Evolutionary conservation across 805 yeast species (phyloP), one percentile per base, ranked within the genome.

Genomic region (Lachancea waltii): DNA sequence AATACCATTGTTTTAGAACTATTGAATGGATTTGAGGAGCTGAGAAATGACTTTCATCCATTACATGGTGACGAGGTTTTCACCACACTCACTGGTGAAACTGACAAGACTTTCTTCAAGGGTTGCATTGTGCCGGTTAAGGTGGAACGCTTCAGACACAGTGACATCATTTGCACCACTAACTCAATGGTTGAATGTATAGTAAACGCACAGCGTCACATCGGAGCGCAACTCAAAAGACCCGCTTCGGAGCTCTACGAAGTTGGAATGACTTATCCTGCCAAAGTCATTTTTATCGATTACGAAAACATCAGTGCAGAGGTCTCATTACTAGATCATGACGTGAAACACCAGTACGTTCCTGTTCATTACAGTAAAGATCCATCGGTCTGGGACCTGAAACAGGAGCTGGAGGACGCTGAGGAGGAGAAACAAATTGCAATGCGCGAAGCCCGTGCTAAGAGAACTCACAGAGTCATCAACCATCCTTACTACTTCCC

Each of bases 401-500:
- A 69, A 10, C 81, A 83, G 20, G 95, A 86, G 61, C 67, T 73
- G 40, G 67, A 65, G n/a, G 94, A 86, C 60, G 54, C 63, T 15
- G 73, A 67, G 33, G 67, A 64, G 35, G 90, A 80, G 48, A 63
- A 63, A 36, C 75, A 51, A 28, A 52, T 57, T 9, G 55, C 77
- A 10, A 73, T 71, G 56, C 82, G 77, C 46, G 77, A 77, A 44
- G 79, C 79, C 20, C 77, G 80, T 52, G 75, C 77, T 36, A 79
- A 82, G 43, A 72, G 79, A 45, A 74, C 79, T 23, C 64, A 60
- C 38, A 77, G 95, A 56, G 81, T 85, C 47, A 74, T 92, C 51
- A 90, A 87, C 57, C 98, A 92, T 66, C 95, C 96, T 26, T 75
- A 82, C 58, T 92, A 85, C 73, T 82, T 78, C 50, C 81, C 85